Base-by-base conservation (phyloP, 257 asterid genomes). In the Ophiorrhiza pumila region DNA sequence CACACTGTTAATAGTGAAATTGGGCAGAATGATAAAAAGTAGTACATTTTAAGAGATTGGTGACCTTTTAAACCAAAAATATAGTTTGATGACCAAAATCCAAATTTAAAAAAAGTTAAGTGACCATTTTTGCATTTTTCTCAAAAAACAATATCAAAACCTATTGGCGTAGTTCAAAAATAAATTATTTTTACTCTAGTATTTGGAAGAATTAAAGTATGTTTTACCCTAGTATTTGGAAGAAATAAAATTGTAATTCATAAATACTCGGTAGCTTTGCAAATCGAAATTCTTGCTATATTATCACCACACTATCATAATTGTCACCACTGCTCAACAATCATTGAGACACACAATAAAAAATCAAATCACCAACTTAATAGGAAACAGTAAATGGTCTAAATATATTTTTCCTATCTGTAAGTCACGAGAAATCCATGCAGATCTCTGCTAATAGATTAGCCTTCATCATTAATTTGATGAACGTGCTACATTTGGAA, bases 351-450 rank as follows among this genome's bases (percentile, higher is more conserved):
- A n/a, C n/a, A 69, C 71, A 80, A 77, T 22, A 68, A 34, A 66
- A 70, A 45, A 65, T 29, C 29, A 9, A 25, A 77, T 64, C 74
- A 66, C 68, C 47, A 68, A 72, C 68, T 59, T 34, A 27, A 58
- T 47, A 66, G 68, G 47, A 74, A 56, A 35, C 41, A 53, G 64
- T 31, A 34, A 79, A 61, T 58, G 46, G 42, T 15, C 34, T 39
- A n/a, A n/a, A n/a, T 56, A 75, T 72, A 74, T 78, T 72, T 65
- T 46, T 67, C 58, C 45, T 83, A 91, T 98, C 99, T 94, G 95
- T 91, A 87, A 71, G 99, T 95, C 77, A 95, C 95, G 1, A 97
- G 96, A 76, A 91, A 91, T 57, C 99, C 99, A 39, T 94, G 90
- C 80, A 80, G 82, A 83, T 94, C 99, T 85, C 95, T 81, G 81